Evolutionary conservation across 2,329 filamentous ascomycete genomes (phyloP).

Genomic region (Beauveria pseudobassiana): DNA sequence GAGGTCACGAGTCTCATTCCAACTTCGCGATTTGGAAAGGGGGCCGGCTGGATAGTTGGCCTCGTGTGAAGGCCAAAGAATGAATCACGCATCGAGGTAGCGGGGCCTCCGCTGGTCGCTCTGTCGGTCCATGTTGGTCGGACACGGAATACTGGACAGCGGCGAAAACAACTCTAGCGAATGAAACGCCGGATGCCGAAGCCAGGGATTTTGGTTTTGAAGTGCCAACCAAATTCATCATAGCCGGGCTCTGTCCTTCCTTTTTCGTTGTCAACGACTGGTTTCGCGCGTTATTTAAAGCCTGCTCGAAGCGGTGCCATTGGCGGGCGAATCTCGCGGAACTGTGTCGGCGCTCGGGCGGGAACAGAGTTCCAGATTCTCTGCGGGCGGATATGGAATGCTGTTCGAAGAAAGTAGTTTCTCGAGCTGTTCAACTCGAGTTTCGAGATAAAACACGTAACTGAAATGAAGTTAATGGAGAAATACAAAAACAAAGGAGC

Average conservation of each 20-base stretch:
- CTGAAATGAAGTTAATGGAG: slow-evolving; percentile 30
- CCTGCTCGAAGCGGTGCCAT: slow-evolving; percentile 24
- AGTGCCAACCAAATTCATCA: slow-evolving; percentile 70
- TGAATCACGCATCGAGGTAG: slow-evolving; percentile 84
- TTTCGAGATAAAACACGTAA: slow-evolving; percentile 94
- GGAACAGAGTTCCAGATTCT: slow-evolving; percentile 58
- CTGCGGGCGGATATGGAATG: slow-evolving; percentile 64
- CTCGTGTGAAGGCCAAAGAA: slow-evolving; percentile 96
- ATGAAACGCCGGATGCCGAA: slow-evolving; percentile 84
- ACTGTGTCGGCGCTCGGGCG: slow-evolving; percentile 32
- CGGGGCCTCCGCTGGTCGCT: slow-evolving; percentile 29
- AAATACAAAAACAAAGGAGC: neutral
- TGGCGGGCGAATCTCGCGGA: slow-evolving; percentile 17
- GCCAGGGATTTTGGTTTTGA: slow-evolving; percentile 77
- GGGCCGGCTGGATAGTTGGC: slow-evolving; percentile 75
- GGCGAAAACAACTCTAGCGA: slow-evolving; percentile 88
- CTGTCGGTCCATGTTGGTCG: slow-evolving; percentile 45
- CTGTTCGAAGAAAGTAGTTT: slow-evolving; percentile 60
- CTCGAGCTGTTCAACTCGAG: slow-evolving; percentile 77
- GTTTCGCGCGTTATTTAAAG: slow-evolving; percentile 16
- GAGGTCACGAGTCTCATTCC: slow-evolving; percentile 67
- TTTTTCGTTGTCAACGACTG: slow-evolving; percentile 27
- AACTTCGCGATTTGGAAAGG: slow-evolving; percentile 72
- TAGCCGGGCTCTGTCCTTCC: slow-evolving; percentile 30
- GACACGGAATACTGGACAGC: slow-evolving; percentile 71